Evolutionary conservation across 306 rosid genomes (phyloP).

Genomic region (cucumber (Cucumis sativus)): Cucumber_9930_V3 NC_026660.2:29006001-29006500

Average conservation of each 20-base stretch:
- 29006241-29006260: constrained; percentile 32
- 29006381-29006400: neutral
- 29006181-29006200: constrained; percentile 57
- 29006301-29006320: constrained; percentile 58
- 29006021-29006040: constrained; percentile 73
- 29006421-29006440: neutral
- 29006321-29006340: constrained; percentile 75
- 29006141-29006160: constrained; percentile 92
- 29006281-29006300: constrained; percentile 82
- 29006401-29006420: neutral
- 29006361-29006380: neutral
- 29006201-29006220: constrained; percentile 69
- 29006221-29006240: constrained; percentile 69
- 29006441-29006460: neutral
- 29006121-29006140: constrained; percentile 68
- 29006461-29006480: neutral
- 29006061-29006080: constrained; percentile 48
- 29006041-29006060: constrained; percentile 69
- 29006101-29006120: constrained; percentile 71
- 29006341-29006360: constrained; percentile 54
- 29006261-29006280: constrained; percentile 75
- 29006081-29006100: constrained; percentile 71
- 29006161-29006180: constrained; percentile 74
- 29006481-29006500: constrained; percentile 37
- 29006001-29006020: constrained; percentile 71